These are phyloP conservation scores for Candida glucosophila DNA, from an alignment of 1,139 yeast genomes.

Conservation along the genomic window DNA sequence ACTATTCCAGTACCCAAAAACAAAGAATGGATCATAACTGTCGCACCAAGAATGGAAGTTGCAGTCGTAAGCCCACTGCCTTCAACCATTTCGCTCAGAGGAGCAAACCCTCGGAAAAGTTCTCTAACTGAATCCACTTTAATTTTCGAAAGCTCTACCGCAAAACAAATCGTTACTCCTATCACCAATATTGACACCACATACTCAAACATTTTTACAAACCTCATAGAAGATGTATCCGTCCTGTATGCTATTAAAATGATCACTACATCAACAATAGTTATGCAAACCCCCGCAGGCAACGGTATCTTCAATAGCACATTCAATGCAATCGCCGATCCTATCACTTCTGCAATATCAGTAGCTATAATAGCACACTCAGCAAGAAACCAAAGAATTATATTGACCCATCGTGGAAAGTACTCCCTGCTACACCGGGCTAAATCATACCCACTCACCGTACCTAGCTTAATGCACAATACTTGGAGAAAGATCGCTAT, in stretches of 20 bases:
- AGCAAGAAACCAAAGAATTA: constrained; percentile 54
- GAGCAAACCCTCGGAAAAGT: constrained; percentile 63
- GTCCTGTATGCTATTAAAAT: constrained; percentile 71
- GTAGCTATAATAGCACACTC: constrained; percentile 79
- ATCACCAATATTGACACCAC: constrained; percentile 60
- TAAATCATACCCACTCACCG: constrained; percentile 73
- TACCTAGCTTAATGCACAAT: constrained; percentile 65
- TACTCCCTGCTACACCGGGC: constrained; percentile 61
- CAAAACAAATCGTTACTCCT: constrained; percentile 65
- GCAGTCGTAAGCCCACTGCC: constrained; percentile 65
- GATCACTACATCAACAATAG: constrained; percentile 63
- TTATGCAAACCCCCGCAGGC: constrained; percentile 70
- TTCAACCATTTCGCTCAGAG: constrained; percentile 54
- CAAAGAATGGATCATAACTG: constrained; percentile 77
- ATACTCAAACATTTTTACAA: constrained; percentile 58
- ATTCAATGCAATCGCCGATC: constrained; percentile 78
- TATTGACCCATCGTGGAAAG: constrained; percentile 54
- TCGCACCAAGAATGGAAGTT: constrained; percentile 72
- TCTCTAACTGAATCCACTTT: constrained; percentile 34
- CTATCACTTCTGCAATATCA: constrained; percentile 81
- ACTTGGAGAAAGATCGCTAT: constrained; percentile 70
- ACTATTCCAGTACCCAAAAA: constrained; percentile 71
- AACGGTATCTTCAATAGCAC: constrained; percentile 60
- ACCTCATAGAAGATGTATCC: constrained; percentile 53
- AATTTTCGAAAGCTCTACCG: constrained; percentile 53